Conservation (phyloP, 2,329 filamentous ascomycete species). For the Colletotrichum sp. region DNA sequence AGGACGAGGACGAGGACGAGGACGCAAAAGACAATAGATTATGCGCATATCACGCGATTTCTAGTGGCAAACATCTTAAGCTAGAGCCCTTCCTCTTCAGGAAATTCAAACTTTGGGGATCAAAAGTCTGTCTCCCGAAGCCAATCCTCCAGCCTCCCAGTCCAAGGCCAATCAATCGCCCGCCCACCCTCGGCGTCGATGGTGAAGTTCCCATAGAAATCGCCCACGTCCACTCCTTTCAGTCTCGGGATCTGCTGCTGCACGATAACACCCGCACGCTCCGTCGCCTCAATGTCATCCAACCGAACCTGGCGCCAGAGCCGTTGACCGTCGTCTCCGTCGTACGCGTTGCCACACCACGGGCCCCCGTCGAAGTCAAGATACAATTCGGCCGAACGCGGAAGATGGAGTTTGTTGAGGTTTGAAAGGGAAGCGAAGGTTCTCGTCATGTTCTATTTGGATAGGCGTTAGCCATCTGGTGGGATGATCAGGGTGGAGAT, state of each 20-base stretch:
- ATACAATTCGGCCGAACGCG: neutral
- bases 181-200: neutral
- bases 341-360: neutral
- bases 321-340: neutral
- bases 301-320: neutral
- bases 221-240: neutral
- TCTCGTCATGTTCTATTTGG: neutral
- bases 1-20: too few species aligned
- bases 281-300: neutral
- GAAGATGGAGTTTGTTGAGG: neutral
- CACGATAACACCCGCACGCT: neutral
- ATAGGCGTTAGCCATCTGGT: neutral
- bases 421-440: neutral
- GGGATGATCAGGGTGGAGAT: neutral
- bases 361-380: neutral
- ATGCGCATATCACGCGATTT: too few species aligned
- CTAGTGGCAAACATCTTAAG: too few species aligned
- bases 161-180: neutral
- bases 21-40: too few species aligned
- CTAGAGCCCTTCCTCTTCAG: too few species aligned
- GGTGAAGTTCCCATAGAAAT: neutral
- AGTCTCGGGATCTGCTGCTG: neutral
- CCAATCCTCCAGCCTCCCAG: neutral
- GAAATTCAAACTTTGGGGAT: too few species aligned
- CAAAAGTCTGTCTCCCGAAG: neutral